Evolutionary conservation across 2,329 filamentous ascomycete species (phyloP).

Genomic region (Talaromyces sp.): DNA sequence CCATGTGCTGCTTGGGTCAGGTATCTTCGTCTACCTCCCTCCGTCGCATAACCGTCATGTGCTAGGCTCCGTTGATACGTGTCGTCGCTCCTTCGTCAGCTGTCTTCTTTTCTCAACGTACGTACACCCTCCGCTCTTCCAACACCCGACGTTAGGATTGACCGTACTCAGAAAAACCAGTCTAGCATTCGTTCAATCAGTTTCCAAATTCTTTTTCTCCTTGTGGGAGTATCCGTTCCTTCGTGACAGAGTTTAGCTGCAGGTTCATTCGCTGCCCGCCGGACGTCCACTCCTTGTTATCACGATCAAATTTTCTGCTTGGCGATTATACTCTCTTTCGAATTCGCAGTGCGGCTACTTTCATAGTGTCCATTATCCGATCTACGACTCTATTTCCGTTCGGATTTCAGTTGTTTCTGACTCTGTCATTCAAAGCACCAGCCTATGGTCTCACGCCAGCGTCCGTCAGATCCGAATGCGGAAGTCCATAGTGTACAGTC

Average conservation of each 20-base stretch:
- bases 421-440: background rate
- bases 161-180: background rate
- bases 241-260: slow-evolving; percentile 3
- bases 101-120: background rate
- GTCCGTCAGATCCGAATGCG: slow-evolving; percentile 1
- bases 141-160: background rate
- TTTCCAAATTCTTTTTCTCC: background rate
- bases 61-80: slow-evolving; percentile 1
- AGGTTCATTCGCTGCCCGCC: slow-evolving; percentile 1
- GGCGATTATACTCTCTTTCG: background rate
- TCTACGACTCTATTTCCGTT: background rate
- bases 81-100: slow-evolving; percentile 8
- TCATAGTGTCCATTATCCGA: background rate
- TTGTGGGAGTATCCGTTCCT: slow-evolving; percentile 4
- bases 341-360: background rate
- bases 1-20: slow-evolving; percentile 3
- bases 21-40: background rate
- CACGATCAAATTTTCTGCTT: background rate
- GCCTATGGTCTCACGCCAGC: background rate
- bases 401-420: background rate
- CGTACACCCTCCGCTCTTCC: background rate
- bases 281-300: slow-evolving; percentile 6
- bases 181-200: background rate
- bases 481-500: background rate
- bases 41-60: background rate